These are phyloP conservation scores for Arachis monticola DNA, from an alignment of 331 rosid genomes.

Conservation along the genomic window DNA sequence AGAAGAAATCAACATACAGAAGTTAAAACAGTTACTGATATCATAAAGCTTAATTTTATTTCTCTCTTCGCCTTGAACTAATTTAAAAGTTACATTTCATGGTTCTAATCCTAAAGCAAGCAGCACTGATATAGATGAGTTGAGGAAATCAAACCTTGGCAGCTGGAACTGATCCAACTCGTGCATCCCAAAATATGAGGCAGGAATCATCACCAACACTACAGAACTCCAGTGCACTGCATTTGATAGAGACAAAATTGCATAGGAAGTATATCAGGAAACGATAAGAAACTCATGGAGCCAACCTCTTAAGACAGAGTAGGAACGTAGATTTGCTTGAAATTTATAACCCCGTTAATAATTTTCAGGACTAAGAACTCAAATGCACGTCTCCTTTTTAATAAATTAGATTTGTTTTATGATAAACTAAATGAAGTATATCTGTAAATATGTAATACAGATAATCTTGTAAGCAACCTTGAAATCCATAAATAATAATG, in stretches of 20 bases:
- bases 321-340: constrained; percentile 6
- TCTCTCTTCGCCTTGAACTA: constrained; percentile 8
- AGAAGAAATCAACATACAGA: neutral
- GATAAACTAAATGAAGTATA: neutral
- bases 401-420: neutral
- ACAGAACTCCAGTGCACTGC: constrained; percentile 90
- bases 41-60: neutral
- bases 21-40: neutral
- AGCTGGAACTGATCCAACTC: constrained; percentile 70
- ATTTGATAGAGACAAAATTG: constrained; percentile 39
- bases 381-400: neutral
- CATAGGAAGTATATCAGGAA: constrained; percentile 27
- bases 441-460: constrained; percentile 6
- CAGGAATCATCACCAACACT: constrained; percentile 96
- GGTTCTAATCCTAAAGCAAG: constrained; percentile 6
- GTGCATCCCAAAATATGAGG: constrained; percentile 93
- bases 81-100: neutral
- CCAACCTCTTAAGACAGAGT: constrained; percentile 16
- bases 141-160: constrained; percentile 58
- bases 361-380: constrained; percentile 1
- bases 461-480: constrained; percentile 10
- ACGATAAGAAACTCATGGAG: constrained; percentile 5
- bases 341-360: constrained; percentile 6
- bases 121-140: constrained; percentile 8
- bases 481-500: constrained; percentile 5